Evolutionary conservation across 1,139 yeast genomes (phyloP).

Genomic region (Saccharomyces hybrid): DNA sequence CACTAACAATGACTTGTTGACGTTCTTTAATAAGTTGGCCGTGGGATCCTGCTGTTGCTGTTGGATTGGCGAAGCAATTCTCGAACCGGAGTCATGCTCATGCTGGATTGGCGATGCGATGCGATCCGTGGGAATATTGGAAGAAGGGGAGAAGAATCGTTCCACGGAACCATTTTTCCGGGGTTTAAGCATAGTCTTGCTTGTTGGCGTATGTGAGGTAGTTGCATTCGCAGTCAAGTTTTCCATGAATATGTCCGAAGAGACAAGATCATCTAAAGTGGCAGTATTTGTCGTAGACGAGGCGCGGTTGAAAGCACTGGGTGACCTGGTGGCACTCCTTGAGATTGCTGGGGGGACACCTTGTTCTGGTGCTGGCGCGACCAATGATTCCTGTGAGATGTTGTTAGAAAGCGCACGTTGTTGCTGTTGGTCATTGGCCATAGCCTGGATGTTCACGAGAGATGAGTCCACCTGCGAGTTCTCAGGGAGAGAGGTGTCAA

Average conservation of each 20-base stretch:
- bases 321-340: slow-evolving; percentile 4
- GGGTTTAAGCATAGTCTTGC: background rate
- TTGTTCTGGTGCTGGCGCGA: slow-evolving; percentile 7
- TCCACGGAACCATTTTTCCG: slow-evolving; percentile 18
- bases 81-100: slow-evolving; percentile 4
- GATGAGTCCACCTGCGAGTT: slow-evolving; percentile 23
- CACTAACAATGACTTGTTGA: slow-evolving; percentile 18
- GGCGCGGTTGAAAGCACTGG: slow-evolving; percentile 4
- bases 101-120: slow-evolving; percentile 9
- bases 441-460: slow-evolving; percentile 15
- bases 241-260: slow-evolving; percentile 29
- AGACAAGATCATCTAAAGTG: slow-evolving; percentile 12
- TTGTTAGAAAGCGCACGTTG: slow-evolving; percentile 8
- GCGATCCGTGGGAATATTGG: slow-evolving; percentile 6
- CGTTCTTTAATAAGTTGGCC: slow-evolving; percentile 19
- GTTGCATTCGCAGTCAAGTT: slow-evolving; percentile 28
- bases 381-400: slow-evolving; percentile 10
- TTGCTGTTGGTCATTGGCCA: slow-evolving; percentile 9
- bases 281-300: slow-evolving; percentile 5
- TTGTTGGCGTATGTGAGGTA: slow-evolving; percentile 12
- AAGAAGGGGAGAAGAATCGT: slow-evolving; percentile 21
- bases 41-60: slow-evolving; percentile 12
- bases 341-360: slow-evolving; percentile 3
- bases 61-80: slow-evolving; percentile 8
- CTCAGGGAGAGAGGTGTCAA: slow-evolving; percentile 19